phyloP scores from a whole-genome alignment of 768 basidiomycete species.

The Pleurotus pulmonarius region DNA sequence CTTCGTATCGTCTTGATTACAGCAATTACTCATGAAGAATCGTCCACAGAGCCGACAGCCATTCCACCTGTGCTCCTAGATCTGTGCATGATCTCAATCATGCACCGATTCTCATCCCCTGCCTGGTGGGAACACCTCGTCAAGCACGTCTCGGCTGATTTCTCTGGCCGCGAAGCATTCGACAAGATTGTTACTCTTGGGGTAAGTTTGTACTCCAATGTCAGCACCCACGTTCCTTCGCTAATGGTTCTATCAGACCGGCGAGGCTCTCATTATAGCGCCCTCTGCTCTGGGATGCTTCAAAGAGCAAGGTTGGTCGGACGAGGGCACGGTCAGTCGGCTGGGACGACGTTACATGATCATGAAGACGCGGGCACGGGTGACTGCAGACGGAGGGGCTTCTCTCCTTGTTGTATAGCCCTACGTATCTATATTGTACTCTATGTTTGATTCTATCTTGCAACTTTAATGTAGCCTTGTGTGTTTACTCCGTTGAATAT shows the following conservation, averaged over 20 bases:
- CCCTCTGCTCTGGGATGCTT: constrained; percentile 37
- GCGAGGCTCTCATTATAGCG: constrained; percentile 66
- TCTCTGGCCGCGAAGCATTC: constrained; percentile 56
- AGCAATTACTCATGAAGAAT: constrained; percentile 3
- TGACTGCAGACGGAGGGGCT: constrained; percentile 64
- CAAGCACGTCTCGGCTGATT: constrained; percentile 64
- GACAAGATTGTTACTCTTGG: constrained; percentile 62
- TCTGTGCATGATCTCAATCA: constrained; percentile 58
- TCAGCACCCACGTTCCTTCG: not conserved
- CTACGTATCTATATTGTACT: constrained; percentile 8
- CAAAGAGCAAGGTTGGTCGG: not conserved
- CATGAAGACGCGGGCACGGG: constrained; percentile 56
- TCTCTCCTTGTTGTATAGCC: constrained; percentile 44
- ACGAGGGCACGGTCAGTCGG: constrained; percentile 26
- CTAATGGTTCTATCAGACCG: constrained; percentile 44
- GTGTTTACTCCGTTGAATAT: no score
- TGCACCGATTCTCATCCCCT: constrained; percentile 74
- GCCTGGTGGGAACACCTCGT: constrained; percentile 72
- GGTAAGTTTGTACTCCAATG: constrained; percentile 29
- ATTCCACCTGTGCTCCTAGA: constrained; percentile 66
- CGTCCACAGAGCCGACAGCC: constrained; percentile 59
- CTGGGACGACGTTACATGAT: constrained; percentile 58
- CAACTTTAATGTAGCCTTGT: no score
- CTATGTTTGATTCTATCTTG: not conserved
- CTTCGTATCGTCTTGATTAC: not conserved